phyloP scores from a whole-genome alignment of 371 early-diverging fungal genomes.

The Mortierella sp. region DNA sequence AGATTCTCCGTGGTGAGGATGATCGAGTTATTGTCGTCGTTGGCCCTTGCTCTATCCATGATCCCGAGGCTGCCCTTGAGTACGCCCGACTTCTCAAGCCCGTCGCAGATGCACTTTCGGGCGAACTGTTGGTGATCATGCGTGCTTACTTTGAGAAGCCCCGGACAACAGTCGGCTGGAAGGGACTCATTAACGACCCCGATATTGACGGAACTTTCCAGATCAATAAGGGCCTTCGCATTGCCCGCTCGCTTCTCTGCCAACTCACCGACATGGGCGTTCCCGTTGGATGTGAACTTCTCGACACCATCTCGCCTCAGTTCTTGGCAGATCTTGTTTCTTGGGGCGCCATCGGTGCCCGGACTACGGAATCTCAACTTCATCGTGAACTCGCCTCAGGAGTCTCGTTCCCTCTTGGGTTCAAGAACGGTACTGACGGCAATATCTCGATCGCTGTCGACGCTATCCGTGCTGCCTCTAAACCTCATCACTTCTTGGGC shows the following conservation, averaged over 20 bases:
- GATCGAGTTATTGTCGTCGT: slow-evolving; percentile 85
- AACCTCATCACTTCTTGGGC: slow-evolving; percentile 94
- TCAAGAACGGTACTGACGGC: slow-evolving; percentile 96
- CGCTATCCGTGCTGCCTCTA: slow-evolving; percentile 87
- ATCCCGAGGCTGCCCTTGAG: slow-evolving; percentile 85
- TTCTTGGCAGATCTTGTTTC: slow-evolving; percentile 76
- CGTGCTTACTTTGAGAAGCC: slow-evolving; percentile 96
- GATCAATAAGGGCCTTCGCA: slow-evolving; percentile 91
- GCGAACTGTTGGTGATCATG: slow-evolving; percentile 88
- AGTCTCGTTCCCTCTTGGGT: slow-evolving; percentile 89
- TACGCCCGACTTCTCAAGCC: slow-evolving; percentile 67
- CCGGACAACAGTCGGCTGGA: slow-evolving; percentile 94
- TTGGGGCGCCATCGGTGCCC: slow-evolving; percentile 93
- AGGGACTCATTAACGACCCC: slow-evolving; percentile 89
- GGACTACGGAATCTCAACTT: slow-evolving; percentile 94
- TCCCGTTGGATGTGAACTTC: slow-evolving; percentile 86
- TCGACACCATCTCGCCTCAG: slow-evolving; percentile 76
- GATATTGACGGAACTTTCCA: slow-evolving; percentile 73
- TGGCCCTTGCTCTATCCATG: slow-evolving; percentile 94
- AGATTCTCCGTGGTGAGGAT: slow-evolving; percentile 79
- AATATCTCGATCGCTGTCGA: slow-evolving; percentile 87
- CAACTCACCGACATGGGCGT: slow-evolving; percentile 81
- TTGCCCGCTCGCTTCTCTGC: slow-evolving; percentile 78
- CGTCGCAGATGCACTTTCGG: slow-evolving; percentile 62
- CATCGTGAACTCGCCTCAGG: slow-evolving; percentile 92